Percentiles rank a stretch among this genome's conserved stretches.
Conservation (phyloP, 1,284 basidiomycete genomes). For the Melampsora americana region DNA sequence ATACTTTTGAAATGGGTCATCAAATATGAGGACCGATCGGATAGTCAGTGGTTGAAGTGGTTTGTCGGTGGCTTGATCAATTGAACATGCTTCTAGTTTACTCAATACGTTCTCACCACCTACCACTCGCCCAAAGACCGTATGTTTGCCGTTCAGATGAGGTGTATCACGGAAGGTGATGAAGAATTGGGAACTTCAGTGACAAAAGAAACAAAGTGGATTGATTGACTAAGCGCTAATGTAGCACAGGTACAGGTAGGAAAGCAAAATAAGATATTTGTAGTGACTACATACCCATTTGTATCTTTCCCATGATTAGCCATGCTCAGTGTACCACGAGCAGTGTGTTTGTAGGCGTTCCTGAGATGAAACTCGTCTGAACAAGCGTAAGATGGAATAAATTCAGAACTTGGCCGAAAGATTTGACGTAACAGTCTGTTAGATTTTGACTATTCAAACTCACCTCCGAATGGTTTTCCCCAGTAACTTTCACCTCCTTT, state of each 20-base stretch:
- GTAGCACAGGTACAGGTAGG: too few relatives aligned
- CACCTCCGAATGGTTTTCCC: conserved; percentile 92
- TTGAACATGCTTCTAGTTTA: conserved; percentile 73
- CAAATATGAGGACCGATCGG: conserved; percentile 71
- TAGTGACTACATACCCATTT: conserved; percentile 51
- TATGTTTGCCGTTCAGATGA: conserved; percentile 60
- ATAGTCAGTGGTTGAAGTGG: conserved; percentile 78
- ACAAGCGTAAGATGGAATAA: background rate
- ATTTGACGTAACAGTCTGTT: background rate
- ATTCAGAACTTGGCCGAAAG: background rate
- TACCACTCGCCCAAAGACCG: conserved; percentile 89
- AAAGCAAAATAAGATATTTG: conserved; percentile 49
- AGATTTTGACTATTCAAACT: conserved; percentile 61
- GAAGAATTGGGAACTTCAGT: conserved; percentile 61
- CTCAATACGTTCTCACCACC: conserved; percentile 87
- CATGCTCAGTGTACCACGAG: conserved; percentile 51
- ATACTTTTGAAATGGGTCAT: conserved; percentile 43
- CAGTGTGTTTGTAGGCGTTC: conserved; percentile 50
- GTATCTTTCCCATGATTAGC: conserved; percentile 52
- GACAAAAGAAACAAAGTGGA: background rate
- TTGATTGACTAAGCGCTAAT: too few relatives aligned
- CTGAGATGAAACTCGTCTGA: conserved; percentile 42
- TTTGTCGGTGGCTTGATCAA: conserved; percentile 77
- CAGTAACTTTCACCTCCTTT: conserved; percentile 88
- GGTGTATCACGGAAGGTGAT: conserved; percentile 76